These are phyloP conservation scores for Podaxis carcinomalis DNA, from an alignment of 768 basidiomycete genomes.

Conservation along the genomic window DNA sequence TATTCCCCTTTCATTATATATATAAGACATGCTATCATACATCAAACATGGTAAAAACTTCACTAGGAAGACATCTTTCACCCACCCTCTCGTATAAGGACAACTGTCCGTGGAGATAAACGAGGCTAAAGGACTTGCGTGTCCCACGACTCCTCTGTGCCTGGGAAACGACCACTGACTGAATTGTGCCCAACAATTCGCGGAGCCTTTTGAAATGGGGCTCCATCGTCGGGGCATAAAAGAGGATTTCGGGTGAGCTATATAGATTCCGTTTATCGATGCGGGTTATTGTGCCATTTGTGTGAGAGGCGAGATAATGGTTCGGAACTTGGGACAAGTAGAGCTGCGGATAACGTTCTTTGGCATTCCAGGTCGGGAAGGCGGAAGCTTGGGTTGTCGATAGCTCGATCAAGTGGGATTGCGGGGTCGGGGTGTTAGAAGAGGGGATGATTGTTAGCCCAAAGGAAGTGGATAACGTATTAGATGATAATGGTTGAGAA, in stretches of 20 bases:
- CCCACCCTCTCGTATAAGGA: not conserved
- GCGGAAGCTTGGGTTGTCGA: not conserved
- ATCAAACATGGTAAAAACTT: slow-evolving; percentile 4
- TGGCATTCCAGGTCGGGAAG: slow-evolving; percentile 36
- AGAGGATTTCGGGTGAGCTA: slow-evolving; percentile 29
- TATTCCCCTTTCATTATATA: not conserved
- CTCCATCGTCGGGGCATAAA: slow-evolving; percentile 26
- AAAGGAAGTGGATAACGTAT: not conserved
- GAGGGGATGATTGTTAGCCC: slow-evolving; percentile 7
- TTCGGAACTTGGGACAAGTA: slow-evolving; percentile 65
- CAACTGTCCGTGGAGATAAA: not conserved
- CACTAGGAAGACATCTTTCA: slow-evolving; percentile 2
- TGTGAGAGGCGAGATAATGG: slow-evolving; percentile 57
- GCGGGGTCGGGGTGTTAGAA: not conserved
- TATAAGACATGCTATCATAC: not conserved
- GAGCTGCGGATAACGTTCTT: slow-evolving; percentile 61
- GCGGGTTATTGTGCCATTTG: slow-evolving; percentile 44
- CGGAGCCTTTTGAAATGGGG: slow-evolving; percentile 33
- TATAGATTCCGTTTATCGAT: slow-evolving; percentile 43
- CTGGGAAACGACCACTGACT: slow-evolving; percentile 12
- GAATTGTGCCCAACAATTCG: slow-evolving; percentile 37
- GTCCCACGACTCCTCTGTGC: not conserved
- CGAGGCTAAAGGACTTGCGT: slow-evolving; percentile 1
- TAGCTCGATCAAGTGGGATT: slow-evolving; percentile 4
- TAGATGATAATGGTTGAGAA: not conserved